A percentile compares a stretch with the other conserved stretches of the same genome.
These are phyloP conservation scores for Ogataea kodamae DNA, from an alignment of 805 yeast species.

Conservation along the genomic window DNA sequence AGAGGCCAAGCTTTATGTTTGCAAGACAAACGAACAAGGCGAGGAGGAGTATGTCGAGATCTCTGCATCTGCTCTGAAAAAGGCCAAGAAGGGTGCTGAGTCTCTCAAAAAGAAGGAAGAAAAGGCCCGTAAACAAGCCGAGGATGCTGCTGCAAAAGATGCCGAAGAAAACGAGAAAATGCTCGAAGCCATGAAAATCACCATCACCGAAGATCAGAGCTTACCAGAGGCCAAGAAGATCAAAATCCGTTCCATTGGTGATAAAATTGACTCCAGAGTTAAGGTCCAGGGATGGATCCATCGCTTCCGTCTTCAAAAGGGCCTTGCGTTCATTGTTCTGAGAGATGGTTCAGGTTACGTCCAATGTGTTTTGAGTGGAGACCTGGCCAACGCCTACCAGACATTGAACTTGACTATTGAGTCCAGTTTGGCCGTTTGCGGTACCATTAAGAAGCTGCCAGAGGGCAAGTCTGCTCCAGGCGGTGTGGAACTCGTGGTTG, in stretches of 20 bases:
- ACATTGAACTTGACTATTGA: constrained; percentile 86
- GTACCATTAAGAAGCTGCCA: constrained; percentile 78
- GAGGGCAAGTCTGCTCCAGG: constrained; percentile 98
- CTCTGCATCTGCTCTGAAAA: constrained; percentile 86
- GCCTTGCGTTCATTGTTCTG: constrained; percentile 81
- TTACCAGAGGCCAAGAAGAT: constrained; percentile 66
- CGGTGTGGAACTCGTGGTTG: constrained; percentile 89
- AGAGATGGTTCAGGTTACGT: constrained; percentile 94
- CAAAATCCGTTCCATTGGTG: constrained; percentile 58
- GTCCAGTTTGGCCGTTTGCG: constrained; percentile 76
- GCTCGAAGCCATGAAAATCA: constrained; percentile 75
- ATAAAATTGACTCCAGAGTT: constrained; percentile 63
- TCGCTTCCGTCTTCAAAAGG: constrained; percentile 89
- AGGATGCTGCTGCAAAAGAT: constrained; percentile 49
- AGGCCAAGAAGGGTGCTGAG: constrained; percentile 94
- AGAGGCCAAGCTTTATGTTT: constrained; percentile 51
- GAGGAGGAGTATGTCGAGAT: constrained; percentile 64
- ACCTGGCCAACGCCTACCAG: constrained; percentile 84
- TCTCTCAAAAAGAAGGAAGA: constrained; percentile 80
- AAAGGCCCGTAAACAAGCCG: constrained; percentile 58
- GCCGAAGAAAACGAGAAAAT: constrained; percentile 72
- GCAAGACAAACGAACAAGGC: constrained; percentile 56
- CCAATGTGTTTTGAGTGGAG: constrained; percentile 86
- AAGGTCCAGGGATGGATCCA: constrained; percentile 93
- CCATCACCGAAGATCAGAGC: constrained; percentile 67